Conservation (phyloP, 2,329 filamentous ascomycete genomes). For the Colletotrichum shisoi region DNA sequence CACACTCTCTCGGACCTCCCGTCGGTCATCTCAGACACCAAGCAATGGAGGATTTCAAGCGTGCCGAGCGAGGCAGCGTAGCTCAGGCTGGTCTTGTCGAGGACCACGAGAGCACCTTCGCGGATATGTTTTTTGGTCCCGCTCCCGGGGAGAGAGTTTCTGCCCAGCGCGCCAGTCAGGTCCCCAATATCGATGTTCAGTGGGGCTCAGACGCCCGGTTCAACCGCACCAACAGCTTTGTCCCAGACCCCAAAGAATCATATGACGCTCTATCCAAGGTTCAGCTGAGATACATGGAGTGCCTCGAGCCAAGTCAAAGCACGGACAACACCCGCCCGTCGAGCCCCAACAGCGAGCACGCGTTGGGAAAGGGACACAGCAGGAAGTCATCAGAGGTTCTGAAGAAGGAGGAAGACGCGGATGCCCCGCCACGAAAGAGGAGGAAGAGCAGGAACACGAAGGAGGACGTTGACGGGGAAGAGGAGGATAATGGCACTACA, state of each 20-base stretch:
- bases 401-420: constrained; percentile 50
- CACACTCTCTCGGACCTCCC: constrained; percentile 46
- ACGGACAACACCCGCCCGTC: constrained; percentile 66
- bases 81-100: constrained; percentile 43
- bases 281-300: constrained; percentile 64
- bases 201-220: constrained; percentile 77
- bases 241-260: constrained; percentile 65
- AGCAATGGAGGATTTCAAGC: constrained; percentile 53
- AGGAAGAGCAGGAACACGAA: constrained; percentile 63
- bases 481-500: constrained; percentile 50
- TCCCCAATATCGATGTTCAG: constrained; percentile 58
- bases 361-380: constrained; percentile 41
- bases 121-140: constrained; percentile 53
- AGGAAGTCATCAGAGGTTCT: constrained; percentile 42
- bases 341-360: constrained; percentile 56
- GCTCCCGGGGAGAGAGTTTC: constrained; percentile 39
- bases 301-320: constrained; percentile 65
- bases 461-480: constrained; percentile 51
- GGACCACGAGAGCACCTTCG: constrained; percentile 50
- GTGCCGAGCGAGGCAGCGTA: constrained; percentile 49
- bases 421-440: constrained; percentile 59
- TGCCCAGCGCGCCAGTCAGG: constrained; percentile 43
- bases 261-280: constrained; percentile 64
- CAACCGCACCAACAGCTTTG: constrained; percentile 64
- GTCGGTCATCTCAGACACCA: constrained; percentile 56